Evolutionary conservation across 2,329 filamentous ascomycete species (phyloP).

Genomic region (Cladosporium cucumerinum): DNA sequence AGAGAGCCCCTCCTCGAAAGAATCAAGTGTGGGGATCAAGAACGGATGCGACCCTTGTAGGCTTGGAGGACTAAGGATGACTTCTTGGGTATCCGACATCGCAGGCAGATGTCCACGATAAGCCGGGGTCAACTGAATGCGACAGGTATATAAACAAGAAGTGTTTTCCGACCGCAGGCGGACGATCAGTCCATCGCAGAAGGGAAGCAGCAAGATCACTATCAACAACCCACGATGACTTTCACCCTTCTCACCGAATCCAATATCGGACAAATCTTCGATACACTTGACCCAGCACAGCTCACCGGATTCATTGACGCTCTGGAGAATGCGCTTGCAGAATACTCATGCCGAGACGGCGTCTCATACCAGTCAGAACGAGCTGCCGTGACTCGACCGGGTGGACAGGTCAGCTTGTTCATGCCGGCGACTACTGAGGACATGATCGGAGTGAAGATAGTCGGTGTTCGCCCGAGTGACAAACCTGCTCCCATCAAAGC

Average conservation of each 20-base stretch:
- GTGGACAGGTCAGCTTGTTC: conserved; percentile 62
- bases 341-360: conserved; percentile 2
- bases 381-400: conserved; percentile 57
- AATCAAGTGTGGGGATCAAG: not conserved
- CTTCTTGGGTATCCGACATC: not conserved
- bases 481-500: conserved; percentile 19
- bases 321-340: not conserved
- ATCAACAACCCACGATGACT: not conserved
- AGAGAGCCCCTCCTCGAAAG: not conserved
- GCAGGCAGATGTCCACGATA: not conserved
- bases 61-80: not conserved
- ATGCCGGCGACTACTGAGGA: conserved; percentile 62
- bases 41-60: not conserved
- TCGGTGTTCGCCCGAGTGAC: conserved; percentile 49
- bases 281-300: not conserved
- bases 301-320: not conserved
- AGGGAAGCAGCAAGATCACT: not conserved
- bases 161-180: not conserved
- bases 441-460: conserved; percentile 62
- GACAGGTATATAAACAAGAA: not conserved
- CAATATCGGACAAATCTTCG: not conserved
- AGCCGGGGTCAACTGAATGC: not conserved
- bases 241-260: not conserved
- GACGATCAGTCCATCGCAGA: not conserved
- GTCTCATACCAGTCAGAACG: conserved; percentile 53